Evolutionary conservation across 2,329 filamentous ascomycete genomes (phyloP).

Genomic region (Thelonectria olida): DNA sequence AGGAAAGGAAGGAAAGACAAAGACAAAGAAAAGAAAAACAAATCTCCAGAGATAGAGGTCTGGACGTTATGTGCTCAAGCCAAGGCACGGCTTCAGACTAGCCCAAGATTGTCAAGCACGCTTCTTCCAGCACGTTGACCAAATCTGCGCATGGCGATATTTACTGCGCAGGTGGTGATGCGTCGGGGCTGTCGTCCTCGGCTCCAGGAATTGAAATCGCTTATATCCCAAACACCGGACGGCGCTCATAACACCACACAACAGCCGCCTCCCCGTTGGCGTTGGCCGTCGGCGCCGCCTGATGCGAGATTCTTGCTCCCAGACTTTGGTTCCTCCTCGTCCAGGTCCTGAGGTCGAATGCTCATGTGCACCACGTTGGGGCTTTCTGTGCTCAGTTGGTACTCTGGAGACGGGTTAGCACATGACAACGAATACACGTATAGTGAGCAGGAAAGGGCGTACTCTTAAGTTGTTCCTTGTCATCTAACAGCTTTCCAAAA

Average conservation of each 20-base stretch:
- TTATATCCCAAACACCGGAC: conserved; percentile 5
- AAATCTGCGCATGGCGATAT: conserved; percentile 9
- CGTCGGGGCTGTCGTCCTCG: conserved; percentile 3
- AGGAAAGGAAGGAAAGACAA: conserved; percentile 22
- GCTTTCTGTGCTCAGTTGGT: conserved; percentile 76
- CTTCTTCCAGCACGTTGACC: not conserved
- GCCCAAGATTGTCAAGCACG: conserved; percentile 1
- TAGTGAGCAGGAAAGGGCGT: conserved; percentile 45
- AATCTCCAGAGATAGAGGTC: conserved; percentile 26
- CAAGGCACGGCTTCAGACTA: conserved; percentile 1
- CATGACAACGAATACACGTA: not conserved
- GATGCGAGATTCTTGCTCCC: conserved; percentile 61
- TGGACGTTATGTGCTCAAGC: conserved; percentile 4
- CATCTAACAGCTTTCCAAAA: conserved; percentile 89
- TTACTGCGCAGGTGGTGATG: conserved; percentile 12
- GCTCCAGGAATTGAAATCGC: conserved; percentile 12
- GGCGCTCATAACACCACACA: conserved; percentile 60
- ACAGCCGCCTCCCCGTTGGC: conserved; percentile 55
- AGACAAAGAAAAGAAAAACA: conserved; percentile 29
- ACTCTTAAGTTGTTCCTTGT: conserved; percentile 88
- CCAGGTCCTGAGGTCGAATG: conserved; percentile 84
- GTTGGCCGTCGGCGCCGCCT: conserved; percentile 51
- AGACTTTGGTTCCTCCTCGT: conserved; percentile 80
- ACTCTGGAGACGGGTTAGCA: conserved; percentile 66
- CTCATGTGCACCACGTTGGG: conserved; percentile 96